A percentile compares a stretch with the other conserved stretches of the same genome.
These are phyloP conservation scores for Spergularia bocconei DNA, from an alignment of 148 eudicot species.

Conservation along the genomic window DNA sequence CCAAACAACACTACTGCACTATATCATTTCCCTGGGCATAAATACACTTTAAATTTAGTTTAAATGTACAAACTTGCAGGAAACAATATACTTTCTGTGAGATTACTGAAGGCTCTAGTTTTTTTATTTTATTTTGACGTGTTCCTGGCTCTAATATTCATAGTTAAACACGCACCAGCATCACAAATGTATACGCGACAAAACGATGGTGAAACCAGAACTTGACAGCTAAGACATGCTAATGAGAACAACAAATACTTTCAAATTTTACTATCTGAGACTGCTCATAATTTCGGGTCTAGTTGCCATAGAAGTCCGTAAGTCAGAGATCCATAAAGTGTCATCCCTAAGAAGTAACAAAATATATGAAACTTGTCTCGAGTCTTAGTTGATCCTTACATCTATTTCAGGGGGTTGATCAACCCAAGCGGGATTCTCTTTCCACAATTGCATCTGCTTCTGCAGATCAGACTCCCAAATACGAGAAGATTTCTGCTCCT, in stretches of 20 bases:
- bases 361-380: background rate
- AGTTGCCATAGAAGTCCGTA: background rate
- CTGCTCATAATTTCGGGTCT: background rate
- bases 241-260: background rate
- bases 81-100: no score
- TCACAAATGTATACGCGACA: background rate
- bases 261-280: background rate
- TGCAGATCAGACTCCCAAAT: conserved; percentile 51
- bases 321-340: background rate
- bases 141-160: background rate
- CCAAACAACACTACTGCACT: no score
- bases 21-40: no score
- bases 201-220: background rate
- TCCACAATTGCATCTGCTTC: conserved; percentile 84
- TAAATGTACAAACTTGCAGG: no score
- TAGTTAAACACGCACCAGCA: background rate
- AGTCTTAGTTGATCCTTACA: conserved; percentile 36
- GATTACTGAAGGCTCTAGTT: no score
- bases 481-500: conserved; percentile 36
- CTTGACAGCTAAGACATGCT: background rate
- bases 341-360: background rate
- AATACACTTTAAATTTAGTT: no score
- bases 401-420: conserved; percentile 59
- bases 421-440: conserved; percentile 71
- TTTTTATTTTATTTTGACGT: no score